Conservation (phyloP, 140 eudicot genomes). For the Oenanthe javanica region DNA sequence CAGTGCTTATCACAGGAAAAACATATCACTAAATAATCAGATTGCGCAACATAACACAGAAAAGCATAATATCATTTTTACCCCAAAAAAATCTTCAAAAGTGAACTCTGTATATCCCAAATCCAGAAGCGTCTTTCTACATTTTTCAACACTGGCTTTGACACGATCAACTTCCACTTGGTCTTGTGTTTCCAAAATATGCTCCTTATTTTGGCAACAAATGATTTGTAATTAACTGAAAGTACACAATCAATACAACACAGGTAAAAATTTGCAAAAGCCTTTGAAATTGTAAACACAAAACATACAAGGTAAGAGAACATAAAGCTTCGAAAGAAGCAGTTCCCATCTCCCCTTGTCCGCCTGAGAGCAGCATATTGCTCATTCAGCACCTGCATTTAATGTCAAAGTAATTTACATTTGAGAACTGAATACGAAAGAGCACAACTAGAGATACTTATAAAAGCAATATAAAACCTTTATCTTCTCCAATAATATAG, state of each 20-base stretch:
- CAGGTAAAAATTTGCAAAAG: not conserved
- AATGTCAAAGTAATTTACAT: not conserved
- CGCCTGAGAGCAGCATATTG: conserved; percentile 79
- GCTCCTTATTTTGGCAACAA: conserved; percentile 45
- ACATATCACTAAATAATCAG: not conserved
- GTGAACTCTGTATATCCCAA: conserved; percentile 89
- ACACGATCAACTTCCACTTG: conserved; percentile 62
- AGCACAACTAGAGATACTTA: conserved; percentile 5
- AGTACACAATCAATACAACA: conserved; percentile 4
- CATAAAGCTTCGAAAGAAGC: conserved; percentile 93
- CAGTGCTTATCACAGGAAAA: not conserved
- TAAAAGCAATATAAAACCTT: conserved; percentile 34
- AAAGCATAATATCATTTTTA: conserved; percentile 17
- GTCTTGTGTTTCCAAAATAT: conserved; percentile 80
- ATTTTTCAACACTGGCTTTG: conserved; percentile 49
- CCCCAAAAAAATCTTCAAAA: conserved; percentile 85
- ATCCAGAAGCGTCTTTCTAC: conserved; percentile 73
- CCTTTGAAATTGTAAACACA: not conserved
- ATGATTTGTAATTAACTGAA: conserved; percentile 16
- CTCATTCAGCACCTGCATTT: conserved; percentile 50
- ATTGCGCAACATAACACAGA: not conserved
- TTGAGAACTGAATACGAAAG: not conserved
- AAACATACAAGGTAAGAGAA: conserved; percentile 79
- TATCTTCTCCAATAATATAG: conserved; percentile 67
- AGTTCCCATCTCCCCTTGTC: conserved; percentile 91